Percentiles rank a stretch among this genome's conserved stretches.
Conservation (phyloP, 2,329 filamentous ascomycete species). For the Fusarium denticulatum region DNA sequence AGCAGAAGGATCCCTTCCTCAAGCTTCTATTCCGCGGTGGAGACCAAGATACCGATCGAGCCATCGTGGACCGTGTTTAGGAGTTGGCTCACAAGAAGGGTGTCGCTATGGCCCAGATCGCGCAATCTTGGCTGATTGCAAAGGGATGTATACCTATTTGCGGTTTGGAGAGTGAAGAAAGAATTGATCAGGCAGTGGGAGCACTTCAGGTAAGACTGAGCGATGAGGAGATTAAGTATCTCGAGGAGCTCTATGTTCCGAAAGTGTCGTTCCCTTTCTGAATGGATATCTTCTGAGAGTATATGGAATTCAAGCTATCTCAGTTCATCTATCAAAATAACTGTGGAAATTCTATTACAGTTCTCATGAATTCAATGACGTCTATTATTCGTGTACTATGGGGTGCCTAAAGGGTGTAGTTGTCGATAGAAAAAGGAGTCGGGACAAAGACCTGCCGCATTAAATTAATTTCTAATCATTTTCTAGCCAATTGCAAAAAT, state of each 20-base stretch:
- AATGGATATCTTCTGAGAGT: too few species aligned
- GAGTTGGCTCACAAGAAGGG: neutral
- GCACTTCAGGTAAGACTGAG: neutral
- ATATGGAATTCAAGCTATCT: neutral
- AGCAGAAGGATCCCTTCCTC: neutral
- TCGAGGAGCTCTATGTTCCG: neutral
- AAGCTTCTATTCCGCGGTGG: neutral
- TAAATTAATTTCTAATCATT: fast-evolving
- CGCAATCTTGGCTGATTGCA: neutral
- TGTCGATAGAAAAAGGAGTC: neutral
- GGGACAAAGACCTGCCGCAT: neutral
- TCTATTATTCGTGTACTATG: neutral
- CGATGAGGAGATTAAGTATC: neutral
- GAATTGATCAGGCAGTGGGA: neutral
- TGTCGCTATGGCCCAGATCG: neutral
- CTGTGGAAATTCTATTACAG: fast-evolving
- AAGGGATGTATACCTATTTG: neutral
- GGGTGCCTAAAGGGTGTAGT: neutral
- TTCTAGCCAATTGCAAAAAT: neutral
- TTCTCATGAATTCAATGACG: neutral
- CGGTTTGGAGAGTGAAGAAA: neutral
- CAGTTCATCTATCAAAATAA: neutral
- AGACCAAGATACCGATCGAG: neutral
- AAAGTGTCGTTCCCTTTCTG: neutral
- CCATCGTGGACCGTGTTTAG: neutral